These are phyloP conservation scores for Lecanicillium sp. DNA, from an alignment of 2,329 filamentous ascomycete species.

Conservation along the genomic window DNA sequence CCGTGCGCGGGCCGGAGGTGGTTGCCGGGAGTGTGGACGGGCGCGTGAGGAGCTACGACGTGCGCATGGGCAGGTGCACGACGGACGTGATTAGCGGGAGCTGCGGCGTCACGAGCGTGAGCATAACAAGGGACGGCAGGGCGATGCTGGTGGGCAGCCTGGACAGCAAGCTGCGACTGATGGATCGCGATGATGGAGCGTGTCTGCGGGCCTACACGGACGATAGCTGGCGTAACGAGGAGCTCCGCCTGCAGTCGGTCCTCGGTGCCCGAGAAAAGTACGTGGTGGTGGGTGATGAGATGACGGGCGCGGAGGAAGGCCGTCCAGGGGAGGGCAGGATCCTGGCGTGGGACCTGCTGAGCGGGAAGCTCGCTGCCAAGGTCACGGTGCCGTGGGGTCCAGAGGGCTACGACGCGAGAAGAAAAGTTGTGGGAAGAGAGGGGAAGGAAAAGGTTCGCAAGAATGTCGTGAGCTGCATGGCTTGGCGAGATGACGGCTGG, in stretches of 20 bases:
- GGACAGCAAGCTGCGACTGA: slow-evolving; percentile 70
- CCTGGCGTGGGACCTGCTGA: slow-evolving; percentile 80
- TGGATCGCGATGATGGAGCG: slow-evolving; percentile 71
- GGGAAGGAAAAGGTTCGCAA: slow-evolving; percentile 53
- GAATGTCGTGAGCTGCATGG: slow-evolving; percentile 56
- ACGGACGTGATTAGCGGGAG: slow-evolving; percentile 65
- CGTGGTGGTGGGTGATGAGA: slow-evolving; percentile 76
- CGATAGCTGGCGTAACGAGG: slow-evolving; percentile 54
- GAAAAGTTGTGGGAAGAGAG: slow-evolving; percentile 51
- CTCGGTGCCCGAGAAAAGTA: slow-evolving; percentile 71
- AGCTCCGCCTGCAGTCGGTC: slow-evolving; percentile 67
- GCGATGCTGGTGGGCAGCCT: slow-evolving; percentile 68
- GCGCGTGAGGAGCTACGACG: slow-evolving; percentile 72
- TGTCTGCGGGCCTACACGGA: slow-evolving; percentile 67
- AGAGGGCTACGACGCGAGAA: slow-evolving; percentile 40
- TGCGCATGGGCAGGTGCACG: slow-evolving; percentile 65
- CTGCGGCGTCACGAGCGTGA: slow-evolving; percentile 67
- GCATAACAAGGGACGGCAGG: slow-evolving; percentile 64
- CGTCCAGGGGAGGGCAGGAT: slow-evolving; percentile 50
- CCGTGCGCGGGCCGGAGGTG: slow-evolving; percentile 50
- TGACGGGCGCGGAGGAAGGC: slow-evolving; percentile 25
- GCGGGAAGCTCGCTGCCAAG: slow-evolving; percentile 59
- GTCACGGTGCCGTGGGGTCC: slow-evolving; percentile 55
- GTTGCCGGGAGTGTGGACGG: slow-evolving; percentile 79
- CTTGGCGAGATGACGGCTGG: slow-evolving; percentile 57